Evolutionary conservation across 768 basidiomycete species (phyloP), one percentile per base, ranked within the genome.

Genomic region (Suillus lakei): DNA sequence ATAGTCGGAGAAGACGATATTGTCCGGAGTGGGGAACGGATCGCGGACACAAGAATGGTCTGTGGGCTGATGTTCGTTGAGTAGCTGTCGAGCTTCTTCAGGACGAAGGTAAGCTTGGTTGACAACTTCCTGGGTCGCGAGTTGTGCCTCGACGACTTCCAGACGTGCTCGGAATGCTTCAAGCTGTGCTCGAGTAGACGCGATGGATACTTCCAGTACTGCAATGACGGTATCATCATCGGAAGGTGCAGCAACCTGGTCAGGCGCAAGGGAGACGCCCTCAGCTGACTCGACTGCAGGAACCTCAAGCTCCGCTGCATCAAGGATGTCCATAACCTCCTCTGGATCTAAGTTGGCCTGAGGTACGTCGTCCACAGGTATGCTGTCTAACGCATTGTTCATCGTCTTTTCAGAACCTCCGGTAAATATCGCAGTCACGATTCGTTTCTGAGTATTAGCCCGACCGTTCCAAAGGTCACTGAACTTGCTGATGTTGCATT

Each of bases 361-460:
- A 39, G 21, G 38, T 9, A 55, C 7, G 36, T 61, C 41, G 5
- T 23, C 59, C 9, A 48, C 43, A 3, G 39, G 21, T 12, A n/a
- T 16, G 8, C 18, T 58, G 48, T 53, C 48, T 28, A 39, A 26
- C 15, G 5, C 51, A 16, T 41, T 55, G 18, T 66, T 62, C 32
- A 43, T 44, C 32, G 1, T 21, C 23, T 30, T 30, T 54, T 21
- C 16, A 8, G 62, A 26, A 39, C 38, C 51, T 16, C 70, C 76
- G 2, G 75, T 72, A 18, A 76, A 76, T 41, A 77, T 75, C 51
- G 75, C 75, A 8, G 76, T 78, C 54, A 76, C 68, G 0, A 76
- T 66, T 7, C 75, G 70, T 15, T 69, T 68, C 53, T 66, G 69
- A 26, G 28, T 46, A 13, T 64, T 12, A 10, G 32, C 34, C 1